phyloP scores from a whole-genome alignment of 805 yeast genomes.

The Metschnikowia shivogae region DNA sequence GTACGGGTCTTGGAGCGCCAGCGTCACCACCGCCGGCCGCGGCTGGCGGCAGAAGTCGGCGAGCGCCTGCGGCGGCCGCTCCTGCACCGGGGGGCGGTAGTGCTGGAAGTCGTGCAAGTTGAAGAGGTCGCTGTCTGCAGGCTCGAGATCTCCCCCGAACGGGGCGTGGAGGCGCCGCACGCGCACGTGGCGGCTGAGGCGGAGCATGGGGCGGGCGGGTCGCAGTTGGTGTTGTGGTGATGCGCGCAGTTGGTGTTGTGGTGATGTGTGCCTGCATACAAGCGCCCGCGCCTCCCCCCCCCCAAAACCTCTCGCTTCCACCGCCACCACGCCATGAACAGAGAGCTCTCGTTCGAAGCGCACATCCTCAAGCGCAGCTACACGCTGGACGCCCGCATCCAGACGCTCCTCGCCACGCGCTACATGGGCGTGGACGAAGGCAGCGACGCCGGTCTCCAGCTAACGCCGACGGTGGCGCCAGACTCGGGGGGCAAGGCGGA shows the following conservation, averaged over 20 bases:
- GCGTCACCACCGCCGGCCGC: conserved; percentile 53
- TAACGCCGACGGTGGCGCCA: conserved; percentile 19
- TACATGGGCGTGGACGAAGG: conserved; percentile 40
- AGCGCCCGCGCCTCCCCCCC: no score
- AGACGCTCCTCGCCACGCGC: conserved; percentile 40
- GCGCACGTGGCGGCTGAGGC: background rate
- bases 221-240: no score
- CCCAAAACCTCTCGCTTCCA: no score
- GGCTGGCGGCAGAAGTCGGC: conserved; percentile 8
- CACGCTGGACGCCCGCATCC: conserved; percentile 32
- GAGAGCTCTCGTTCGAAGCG: conserved; percentile 42
- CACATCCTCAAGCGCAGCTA: conserved; percentile 44
- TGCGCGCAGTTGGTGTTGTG: no score
- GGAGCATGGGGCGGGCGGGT: background rate
- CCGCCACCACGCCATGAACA: no score
- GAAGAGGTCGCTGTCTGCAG: conserved; percentile 32
- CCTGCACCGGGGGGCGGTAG: conserved; percentile 26
- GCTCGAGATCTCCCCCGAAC: conserved; percentile 36
- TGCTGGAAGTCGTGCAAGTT: conserved; percentile 37
- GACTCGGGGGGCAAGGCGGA: conserved; percentile 17
- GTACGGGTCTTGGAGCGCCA: conserved; percentile 62
- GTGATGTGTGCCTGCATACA: no score
- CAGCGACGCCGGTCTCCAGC: conserved; percentile 35
- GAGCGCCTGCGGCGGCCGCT: conserved; percentile 11
- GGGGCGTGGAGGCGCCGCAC: conserved; percentile 22